Evolutionary conservation across 2,329 filamentous ascomycete species (phyloP).

Genomic region (Blumeria graminis): DNA sequence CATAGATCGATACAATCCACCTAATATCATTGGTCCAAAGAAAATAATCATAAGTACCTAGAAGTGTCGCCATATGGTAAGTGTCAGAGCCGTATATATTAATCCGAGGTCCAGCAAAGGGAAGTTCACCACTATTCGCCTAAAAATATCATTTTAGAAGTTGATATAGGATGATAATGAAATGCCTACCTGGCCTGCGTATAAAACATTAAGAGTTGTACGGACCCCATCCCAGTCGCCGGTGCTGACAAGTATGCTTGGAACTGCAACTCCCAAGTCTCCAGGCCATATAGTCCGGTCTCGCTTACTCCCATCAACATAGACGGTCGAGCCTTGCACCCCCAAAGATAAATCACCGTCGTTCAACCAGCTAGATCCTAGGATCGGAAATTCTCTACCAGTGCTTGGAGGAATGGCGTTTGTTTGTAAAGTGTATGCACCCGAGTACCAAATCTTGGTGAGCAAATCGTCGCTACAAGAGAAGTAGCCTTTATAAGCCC

Average conservation of each 20-base stretch:
- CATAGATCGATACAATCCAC: constrained; percentile 23
- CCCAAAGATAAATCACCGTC: constrained; percentile 18
- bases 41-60: constrained; percentile 33
- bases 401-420: constrained; percentile 14
- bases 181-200: constrained; percentile 6
- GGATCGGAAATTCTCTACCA: constrained; percentile 13
- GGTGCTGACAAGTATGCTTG: constrained; percentile 28
- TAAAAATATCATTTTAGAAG: constrained; percentile 1
- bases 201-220: constrained; percentile 24
- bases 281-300: constrained; percentile 36
- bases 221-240: constrained; percentile 25
- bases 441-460: constrained; percentile 27
- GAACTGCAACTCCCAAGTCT: constrained; percentile 32
- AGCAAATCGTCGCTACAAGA: constrained; percentile 23
- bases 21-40: constrained; percentile 27
- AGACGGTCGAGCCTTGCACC: constrained; percentile 11
- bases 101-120: constrained; percentile 25
- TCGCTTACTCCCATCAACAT: constrained; percentile 30
- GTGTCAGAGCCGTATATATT: constrained; percentile 21
- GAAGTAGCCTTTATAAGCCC: constrained; percentile 30
- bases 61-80: constrained; percentile 32
- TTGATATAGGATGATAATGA: neutral
- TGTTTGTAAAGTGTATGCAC: constrained; percentile 20
- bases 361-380: constrained; percentile 17
- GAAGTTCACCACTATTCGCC: constrained; percentile 19